A percentile compares a stretch with the other conserved stretches of the same genome.
These are phyloP conservation scores for Triticum dicoccoides DNA, from an alignment of 176 grass and related monocot species.

Conservation along the genomic window DNA sequence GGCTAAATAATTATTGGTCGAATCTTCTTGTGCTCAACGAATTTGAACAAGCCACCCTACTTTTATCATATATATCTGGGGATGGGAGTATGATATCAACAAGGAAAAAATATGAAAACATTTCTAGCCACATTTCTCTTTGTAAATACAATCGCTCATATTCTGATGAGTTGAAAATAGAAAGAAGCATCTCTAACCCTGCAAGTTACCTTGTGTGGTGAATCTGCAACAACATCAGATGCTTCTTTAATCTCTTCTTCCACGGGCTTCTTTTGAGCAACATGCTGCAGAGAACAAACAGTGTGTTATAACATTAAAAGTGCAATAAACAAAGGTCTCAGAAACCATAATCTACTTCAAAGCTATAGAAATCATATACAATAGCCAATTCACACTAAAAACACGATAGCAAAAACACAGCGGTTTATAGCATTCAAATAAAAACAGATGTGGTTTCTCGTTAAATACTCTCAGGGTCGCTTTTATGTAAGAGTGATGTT, in stretches of 20 bases:
- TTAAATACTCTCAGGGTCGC: neutral
- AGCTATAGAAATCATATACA: slow-evolving; percentile 2
- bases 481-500: neutral
- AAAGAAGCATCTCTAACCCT: slow-evolving; percentile 18
- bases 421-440: slow-evolving; percentile 14
- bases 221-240: slow-evolving; percentile 78
- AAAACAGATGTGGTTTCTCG: neutral
- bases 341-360: slow-evolving; percentile 7
- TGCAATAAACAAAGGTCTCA: neutral
- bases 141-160: neutral
- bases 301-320: slow-evolving; percentile 23
- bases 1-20: neutral
- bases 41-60: neutral
- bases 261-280: slow-evolving; percentile 50
- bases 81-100: neutral
- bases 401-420: neutral
- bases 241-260: slow-evolving; percentile 62
- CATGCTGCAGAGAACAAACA: slow-evolving; percentile 55
- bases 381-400: neutral
- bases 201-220: slow-evolving; percentile 78
- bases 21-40: neutral
- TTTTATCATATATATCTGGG: neutral
- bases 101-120: neutral
- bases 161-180: slow-evolving; percentile 26
- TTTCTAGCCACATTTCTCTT: slow-evolving; percentile 14